Evolutionary conservation across 2,329 filamentous ascomycete genomes (phyloP).

Genomic region (Microdochium nivale): DNA sequence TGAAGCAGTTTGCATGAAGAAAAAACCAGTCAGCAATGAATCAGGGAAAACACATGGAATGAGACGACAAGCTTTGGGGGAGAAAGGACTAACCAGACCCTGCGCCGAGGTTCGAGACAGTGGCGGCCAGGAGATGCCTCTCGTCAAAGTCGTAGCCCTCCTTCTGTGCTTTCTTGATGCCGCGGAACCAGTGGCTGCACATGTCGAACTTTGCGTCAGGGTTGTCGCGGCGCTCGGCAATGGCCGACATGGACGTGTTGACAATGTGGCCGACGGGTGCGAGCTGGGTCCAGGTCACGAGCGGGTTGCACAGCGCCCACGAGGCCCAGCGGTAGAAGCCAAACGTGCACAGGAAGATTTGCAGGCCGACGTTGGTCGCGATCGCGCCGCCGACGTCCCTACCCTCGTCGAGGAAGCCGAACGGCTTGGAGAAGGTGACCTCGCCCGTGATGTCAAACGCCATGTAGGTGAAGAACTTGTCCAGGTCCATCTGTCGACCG

Average conservation of each 20-base stretch:
- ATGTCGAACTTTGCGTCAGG: slow-evolving; percentile 7
- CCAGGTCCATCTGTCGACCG: slow-evolving; percentile 4
- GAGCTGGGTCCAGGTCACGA: slow-evolving; percentile 6
- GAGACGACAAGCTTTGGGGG: no score
- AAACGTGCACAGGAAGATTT: slow-evolving; percentile 1
- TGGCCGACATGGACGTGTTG: slow-evolving; percentile 2
- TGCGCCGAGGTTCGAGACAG: slow-evolving; percentile 3
- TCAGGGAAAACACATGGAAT: no score
- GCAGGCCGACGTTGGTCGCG: slow-evolving; percentile 2
- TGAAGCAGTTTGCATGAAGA: background rate
- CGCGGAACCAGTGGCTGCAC: slow-evolving; percentile 6
- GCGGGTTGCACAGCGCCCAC: slow-evolving; percentile 7
- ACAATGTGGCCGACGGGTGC: slow-evolving; percentile 6
- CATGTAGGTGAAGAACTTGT: slow-evolving; percentile 6
- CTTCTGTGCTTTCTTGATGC: slow-evolving; percentile 3
- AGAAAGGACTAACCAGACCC: background rate
- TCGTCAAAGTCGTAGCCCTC: slow-evolving; percentile 1
- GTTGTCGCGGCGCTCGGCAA: slow-evolving; percentile 3
- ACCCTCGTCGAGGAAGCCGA: slow-evolving; percentile 17
- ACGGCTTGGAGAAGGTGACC: slow-evolving; percentile 14
- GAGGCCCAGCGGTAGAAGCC: slow-evolving; percentile 7
- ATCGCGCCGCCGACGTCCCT: slow-evolving; percentile 14
- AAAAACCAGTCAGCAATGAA: background rate
- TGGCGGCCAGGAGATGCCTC: slow-evolving; percentile 1
- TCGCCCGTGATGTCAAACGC: slow-evolving; percentile 19